These are phyloP conservation scores for Coemansia sp. DNA, from an alignment of 371 early-diverging fungal genomes.

Conservation along the genomic window DNA sequence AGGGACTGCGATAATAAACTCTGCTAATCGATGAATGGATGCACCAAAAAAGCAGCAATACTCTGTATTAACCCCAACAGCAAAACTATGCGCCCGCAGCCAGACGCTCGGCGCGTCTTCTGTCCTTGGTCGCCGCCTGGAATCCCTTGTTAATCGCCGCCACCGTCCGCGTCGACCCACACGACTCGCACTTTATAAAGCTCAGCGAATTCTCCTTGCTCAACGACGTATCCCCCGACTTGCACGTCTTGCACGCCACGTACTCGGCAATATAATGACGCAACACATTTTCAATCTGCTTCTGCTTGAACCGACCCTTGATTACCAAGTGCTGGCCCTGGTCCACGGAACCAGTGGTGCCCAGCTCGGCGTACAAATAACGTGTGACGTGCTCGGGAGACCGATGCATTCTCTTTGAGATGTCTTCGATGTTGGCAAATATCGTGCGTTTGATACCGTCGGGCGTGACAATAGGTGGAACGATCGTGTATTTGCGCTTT, in stretches of 20 bases:
- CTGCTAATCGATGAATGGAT: background rate
- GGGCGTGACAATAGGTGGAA: slow-evolving; percentile 86
- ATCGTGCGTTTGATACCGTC: slow-evolving; percentile 96
- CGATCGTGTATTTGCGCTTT: slow-evolving; percentile 89
- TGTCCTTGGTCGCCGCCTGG: slow-evolving; percentile 75
- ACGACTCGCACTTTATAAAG: slow-evolving; percentile 98
- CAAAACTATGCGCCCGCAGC: slow-evolving; percentile 11
- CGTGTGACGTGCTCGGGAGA: slow-evolving; percentile 96
- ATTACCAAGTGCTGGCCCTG: slow-evolving; percentile 91
- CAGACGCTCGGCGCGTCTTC: slow-evolving; percentile 44
- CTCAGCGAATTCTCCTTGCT: slow-evolving; percentile 97
- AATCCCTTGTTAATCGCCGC: slow-evolving; percentile 98
- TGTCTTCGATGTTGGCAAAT: slow-evolving; percentile 94
- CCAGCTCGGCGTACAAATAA: slow-evolving; percentile 98
- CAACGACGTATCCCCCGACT: slow-evolving; percentile 92
- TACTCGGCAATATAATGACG: slow-evolving; percentile 99
- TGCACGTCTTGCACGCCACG: slow-evolving; percentile 99
- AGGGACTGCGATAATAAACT: no score
- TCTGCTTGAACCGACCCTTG: slow-evolving; percentile 98
- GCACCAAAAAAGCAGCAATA: background rate
- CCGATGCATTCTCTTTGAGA: slow-evolving; percentile 93
- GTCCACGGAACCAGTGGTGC: slow-evolving; percentile 97
- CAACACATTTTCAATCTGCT: slow-evolving; percentile 98
- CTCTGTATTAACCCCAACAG: no score
- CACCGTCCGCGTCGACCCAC: slow-evolving; percentile 96